Conservation (phyloP, 2,329 filamentous ascomycete genomes). For the Zymoseptoria pseudotritici region DNA sequence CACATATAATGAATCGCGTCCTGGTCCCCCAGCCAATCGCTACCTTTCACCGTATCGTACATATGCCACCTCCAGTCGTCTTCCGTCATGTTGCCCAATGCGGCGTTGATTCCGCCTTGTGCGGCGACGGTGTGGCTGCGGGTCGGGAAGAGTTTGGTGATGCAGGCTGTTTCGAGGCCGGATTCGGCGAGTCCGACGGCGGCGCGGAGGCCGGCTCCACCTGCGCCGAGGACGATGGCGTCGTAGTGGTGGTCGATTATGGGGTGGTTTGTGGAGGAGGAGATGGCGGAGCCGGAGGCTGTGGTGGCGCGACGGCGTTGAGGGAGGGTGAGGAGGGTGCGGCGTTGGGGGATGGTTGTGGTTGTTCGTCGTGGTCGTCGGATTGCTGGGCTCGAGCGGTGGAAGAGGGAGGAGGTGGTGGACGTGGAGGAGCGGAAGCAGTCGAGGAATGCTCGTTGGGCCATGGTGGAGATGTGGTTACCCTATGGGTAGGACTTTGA, state of each 20-base stretch:
- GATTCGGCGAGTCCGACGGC: constrained; percentile 58
- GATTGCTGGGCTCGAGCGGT: constrained; percentile 5
- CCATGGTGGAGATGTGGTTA: constrained; percentile 5
- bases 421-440: constrained; percentile 1
- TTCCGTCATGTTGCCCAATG: constrained; percentile 48
- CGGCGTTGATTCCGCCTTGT: constrained; percentile 57
- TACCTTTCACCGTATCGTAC: constrained; percentile 54
- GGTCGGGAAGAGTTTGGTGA: constrained; percentile 55
- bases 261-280: constrained; percentile 58
- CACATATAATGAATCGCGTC: constrained; percentile 56
- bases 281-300: constrained; percentile 11
- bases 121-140: constrained; percentile 60
- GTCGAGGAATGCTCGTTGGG: constrained; percentile 13
- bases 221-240: constrained; percentile 45
- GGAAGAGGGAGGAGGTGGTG: constrained; percentile 3
- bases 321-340: constrained; percentile 18
- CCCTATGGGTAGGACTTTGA: neutral
- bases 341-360: constrained; percentile 9
- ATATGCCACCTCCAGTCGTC: constrained; percentile 56
- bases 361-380: constrained; percentile 2
- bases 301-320: constrained; percentile 24
- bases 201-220: constrained; percentile 56
- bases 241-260: constrained; percentile 98
- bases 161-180: constrained; percentile 58
- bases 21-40: constrained; percentile 54